Base-by-base conservation (phyloP, 257 asterid genomes). In the Ligustrum vulgare region DNA sequence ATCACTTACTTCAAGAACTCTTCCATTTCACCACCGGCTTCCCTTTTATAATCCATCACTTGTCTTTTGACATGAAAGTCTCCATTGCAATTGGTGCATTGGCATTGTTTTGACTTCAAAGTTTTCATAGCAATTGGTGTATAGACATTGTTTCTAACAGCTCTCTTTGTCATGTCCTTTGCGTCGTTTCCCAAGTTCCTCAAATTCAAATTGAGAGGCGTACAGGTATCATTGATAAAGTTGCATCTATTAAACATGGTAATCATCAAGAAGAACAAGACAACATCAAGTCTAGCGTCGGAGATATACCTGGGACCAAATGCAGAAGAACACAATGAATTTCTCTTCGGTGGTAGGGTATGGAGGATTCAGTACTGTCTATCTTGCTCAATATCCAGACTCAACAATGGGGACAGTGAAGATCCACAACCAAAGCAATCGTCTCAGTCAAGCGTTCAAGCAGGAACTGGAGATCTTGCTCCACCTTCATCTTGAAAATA, bases 341-440 rank as follows among this genome's bases (percentile, higher is more conserved):
- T 90, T 90, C 70, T 80, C 91, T 28, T 2, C 64, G 11, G 85
- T 88, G 37, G 84, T 91, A 13, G 97, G 93, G 1, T 81, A 79
- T 28, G 97, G 96, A 32, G 97, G 97, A 1, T 90, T 87, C 33
- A 90, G 96, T 72, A 88, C 84, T 1, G 97, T 91, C 0, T 91
- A 87, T 78, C 85, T 91, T 10, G 96, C 91, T 54, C 76, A 76
- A 2, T 82, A 80, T 18, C 79, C 83, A 0, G 79, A 82, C 74
- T 85, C 87, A 5, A 31, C 86, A 0, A 76, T 15, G n/a, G 85
- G 80, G 1, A 96, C 97, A 0, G 86, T 87, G 2, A 91, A 91
- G 85, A 77, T 89, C 20, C 85, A 82, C 67, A 70, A 87, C 79
- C 22, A 86, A 81, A 91, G 90, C 71, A 88, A 86, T 33, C 91